Evolutionary conservation across 2,329 filamentous ascomycete species (phyloP).

Genomic region (Neobulgaria alba): DNA sequence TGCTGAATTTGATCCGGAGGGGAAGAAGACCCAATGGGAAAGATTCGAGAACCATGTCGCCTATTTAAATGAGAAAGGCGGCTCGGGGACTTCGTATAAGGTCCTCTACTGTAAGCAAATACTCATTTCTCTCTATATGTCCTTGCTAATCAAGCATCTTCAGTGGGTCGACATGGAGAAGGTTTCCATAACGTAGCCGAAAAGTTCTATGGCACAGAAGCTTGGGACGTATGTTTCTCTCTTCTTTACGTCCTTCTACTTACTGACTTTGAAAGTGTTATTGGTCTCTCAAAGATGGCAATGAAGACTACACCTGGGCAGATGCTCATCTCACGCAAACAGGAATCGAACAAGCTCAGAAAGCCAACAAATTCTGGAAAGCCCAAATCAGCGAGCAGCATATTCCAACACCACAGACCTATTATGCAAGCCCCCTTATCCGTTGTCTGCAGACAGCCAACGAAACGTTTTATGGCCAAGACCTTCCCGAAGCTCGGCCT

Average conservation of each 20-base stretch:
- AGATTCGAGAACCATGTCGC: slow-evolving; percentile 51
- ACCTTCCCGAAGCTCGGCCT: slow-evolving; percentile 39
- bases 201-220: slow-evolving; percentile 56
- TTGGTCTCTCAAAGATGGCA: slow-evolving; percentile 57
- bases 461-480: slow-evolving; percentile 48
- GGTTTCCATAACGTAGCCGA: slow-evolving; percentile 58
- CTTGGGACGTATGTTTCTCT: slow-evolving; percentile 50
- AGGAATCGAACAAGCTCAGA: slow-evolving; percentile 48
- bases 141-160: too few species aligned
- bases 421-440: slow-evolving; percentile 55
- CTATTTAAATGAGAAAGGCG: slow-evolving; percentile 40
- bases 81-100: slow-evolving; percentile 47
- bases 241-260: neutral
- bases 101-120: slow-evolving; percentile 41
- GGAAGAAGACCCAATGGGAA: slow-evolving; percentile 50
- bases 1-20: slow-evolving; percentile 31
- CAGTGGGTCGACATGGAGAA: slow-evolving; percentile 59
- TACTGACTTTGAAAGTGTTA: slow-evolving; percentile 40
- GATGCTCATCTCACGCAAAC: slow-evolving; percentile 53
- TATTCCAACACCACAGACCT: slow-evolving; percentile 53
- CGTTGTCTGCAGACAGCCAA: slow-evolving; percentile 55
- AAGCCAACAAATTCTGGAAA: slow-evolving; percentile 53
- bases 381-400: slow-evolving; percentile 41
- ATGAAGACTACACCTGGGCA: slow-evolving; percentile 52
- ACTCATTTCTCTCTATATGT: neutral